A percentile compares a stretch with the other conserved stretches of the same genome.
These are phyloP conservation scores for Colletotrichum plurivorum DNA, from an alignment of 2,329 filamentous ascomycete genomes.

Conservation along the genomic window DNA sequence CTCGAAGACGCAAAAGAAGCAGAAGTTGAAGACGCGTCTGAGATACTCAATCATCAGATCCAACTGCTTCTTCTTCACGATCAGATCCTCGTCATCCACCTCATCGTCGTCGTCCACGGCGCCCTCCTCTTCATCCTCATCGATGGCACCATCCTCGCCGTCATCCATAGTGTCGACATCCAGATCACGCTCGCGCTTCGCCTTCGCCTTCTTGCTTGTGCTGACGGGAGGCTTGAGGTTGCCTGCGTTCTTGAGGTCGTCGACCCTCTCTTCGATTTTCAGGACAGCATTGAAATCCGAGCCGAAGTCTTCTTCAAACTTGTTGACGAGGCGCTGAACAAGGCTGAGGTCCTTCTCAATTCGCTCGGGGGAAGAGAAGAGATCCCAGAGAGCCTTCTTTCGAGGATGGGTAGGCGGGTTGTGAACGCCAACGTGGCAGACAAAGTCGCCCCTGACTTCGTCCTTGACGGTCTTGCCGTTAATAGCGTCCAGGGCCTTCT, in stretches of 20 bases:
- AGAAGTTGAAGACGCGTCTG: constrained; percentile 97
- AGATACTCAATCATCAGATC: constrained; percentile 97
- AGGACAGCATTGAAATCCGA: constrained; percentile 81
- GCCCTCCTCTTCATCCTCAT: constrained; percentile 86
- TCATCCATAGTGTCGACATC: constrained; percentile 74
- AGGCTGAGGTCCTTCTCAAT: constrained; percentile 91
- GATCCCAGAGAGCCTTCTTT: constrained; percentile 96
- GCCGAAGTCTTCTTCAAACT: constrained; percentile 88
- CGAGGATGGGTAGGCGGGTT: constrained; percentile 87
- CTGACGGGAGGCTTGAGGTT: constrained; percentile 78
- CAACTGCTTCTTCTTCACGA: constrained; percentile 96
- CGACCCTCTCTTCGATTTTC: constrained; percentile 89
- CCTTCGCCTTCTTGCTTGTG: constrained; percentile 66
- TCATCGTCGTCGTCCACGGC: constrained; percentile 85
- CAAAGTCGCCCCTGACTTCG: constrained; percentile 93
- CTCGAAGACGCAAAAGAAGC: constrained; percentile 99
- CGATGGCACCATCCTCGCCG: constrained; percentile 75
- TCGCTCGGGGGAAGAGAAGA: constrained; percentile 94
- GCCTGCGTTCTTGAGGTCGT: constrained; percentile 82
- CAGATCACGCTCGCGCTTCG: constrained; percentile 72
- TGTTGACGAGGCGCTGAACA: constrained; percentile 84
- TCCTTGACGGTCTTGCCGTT: constrained; percentile 99
- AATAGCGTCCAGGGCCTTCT: constrained; percentile 92
- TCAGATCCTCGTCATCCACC: constrained; percentile 88
- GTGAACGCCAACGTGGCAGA: constrained; percentile 96